A percentile compares a stretch with the other conserved stretches of the same genome.
Conservation (phyloP, 2,329 filamentous ascomycete species). For the Aspergillus sp. region DNA sequence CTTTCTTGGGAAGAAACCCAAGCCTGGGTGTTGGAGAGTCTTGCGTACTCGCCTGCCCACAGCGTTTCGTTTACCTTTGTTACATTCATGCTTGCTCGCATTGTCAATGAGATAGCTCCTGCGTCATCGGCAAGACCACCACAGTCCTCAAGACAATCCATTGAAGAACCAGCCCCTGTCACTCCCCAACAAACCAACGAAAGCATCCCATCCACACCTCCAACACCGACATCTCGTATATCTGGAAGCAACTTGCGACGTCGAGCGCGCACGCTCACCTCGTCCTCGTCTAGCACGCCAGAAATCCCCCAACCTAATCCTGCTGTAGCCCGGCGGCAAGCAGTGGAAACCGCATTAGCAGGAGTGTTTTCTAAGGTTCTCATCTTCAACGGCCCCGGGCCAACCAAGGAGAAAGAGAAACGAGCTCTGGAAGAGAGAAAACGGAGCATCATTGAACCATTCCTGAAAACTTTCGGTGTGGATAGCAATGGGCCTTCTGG, state of each 20-base stretch:
- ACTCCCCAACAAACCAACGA: slow-evolving; percentile 4
- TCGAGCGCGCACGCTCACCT: slow-evolving; percentile 16
- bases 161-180: background rate
- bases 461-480: slow-evolving; percentile 47
- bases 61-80: slow-evolving; percentile 88
- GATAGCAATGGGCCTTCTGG: slow-evolving; percentile 31
- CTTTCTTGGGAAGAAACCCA: slow-evolving; percentile 52
- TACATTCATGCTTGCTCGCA: slow-evolving; percentile 66
- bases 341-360: slow-evolving; percentile 59
- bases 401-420: slow-evolving; percentile 53
- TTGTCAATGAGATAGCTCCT: slow-evolving; percentile 52
- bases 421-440: slow-evolving; percentile 60
- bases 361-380: slow-evolving; percentile 61
- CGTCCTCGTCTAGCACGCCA: slow-evolving; percentile 10
- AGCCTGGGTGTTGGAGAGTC: slow-evolving; percentile 64
- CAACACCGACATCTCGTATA: slow-evolving; percentile 20
- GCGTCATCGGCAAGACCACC: slow-evolving; percentile 19
- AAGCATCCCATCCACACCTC: slow-evolving; percentile 6
- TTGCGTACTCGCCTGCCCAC: slow-evolving; percentile 68
- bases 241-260: slow-evolving; percentile 26
- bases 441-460: slow-evolving; percentile 64
- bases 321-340: slow-evolving; percentile 51
- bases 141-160: slow-evolving; percentile 1
- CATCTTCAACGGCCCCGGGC: slow-evolving; percentile 47
- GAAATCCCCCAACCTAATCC: slow-evolving; percentile 35